Evolutionary conservation across 305 asterid species (phyloP).

Genomic region (Fraxinus latifolia): DNA sequence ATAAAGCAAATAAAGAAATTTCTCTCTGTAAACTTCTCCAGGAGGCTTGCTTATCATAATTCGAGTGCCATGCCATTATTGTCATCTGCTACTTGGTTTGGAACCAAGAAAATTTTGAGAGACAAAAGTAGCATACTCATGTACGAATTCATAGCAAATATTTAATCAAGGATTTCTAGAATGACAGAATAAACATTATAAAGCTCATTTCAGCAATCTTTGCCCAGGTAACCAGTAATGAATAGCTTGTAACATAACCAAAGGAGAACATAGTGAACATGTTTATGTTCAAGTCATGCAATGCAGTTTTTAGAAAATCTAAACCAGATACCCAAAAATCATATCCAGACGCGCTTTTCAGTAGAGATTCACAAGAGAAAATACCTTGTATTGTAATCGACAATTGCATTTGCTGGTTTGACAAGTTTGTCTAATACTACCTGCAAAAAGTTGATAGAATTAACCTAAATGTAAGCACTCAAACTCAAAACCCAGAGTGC

Average conservation of each 20-base stretch:
- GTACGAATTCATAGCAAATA: neutral
- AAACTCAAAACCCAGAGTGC: conserved; percentile 18
- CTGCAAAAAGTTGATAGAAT: conserved; percentile 43
- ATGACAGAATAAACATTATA: neutral
- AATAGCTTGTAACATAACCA: neutral
- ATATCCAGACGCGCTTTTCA: neutral
- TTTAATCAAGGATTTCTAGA: conserved; percentile 3
- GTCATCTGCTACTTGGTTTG: neutral
- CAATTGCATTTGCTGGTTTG: conserved; percentile 77
- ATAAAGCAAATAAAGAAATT: neutral
- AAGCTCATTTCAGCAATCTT: neutral
- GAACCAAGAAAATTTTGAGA: neutral
- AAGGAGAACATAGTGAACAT: neutral
- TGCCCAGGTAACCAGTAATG: neutral
- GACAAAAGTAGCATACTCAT: neutral
- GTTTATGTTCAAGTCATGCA: neutral
- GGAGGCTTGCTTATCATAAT: neutral
- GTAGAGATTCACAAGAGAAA: conserved; percentile 11
- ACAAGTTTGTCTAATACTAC: conserved; percentile 90
- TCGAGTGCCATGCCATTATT: neutral
- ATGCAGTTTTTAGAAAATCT: neutral
- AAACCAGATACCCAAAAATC: neutral
- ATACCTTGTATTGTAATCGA: conserved; percentile 94
- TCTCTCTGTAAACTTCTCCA: neutral
- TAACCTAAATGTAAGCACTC: conserved; percentile 23